These are phyloP conservation scores for Alliaria petiolata DNA, from an alignment of 345 rosid genomes.

Conservation along the genomic window DNA sequence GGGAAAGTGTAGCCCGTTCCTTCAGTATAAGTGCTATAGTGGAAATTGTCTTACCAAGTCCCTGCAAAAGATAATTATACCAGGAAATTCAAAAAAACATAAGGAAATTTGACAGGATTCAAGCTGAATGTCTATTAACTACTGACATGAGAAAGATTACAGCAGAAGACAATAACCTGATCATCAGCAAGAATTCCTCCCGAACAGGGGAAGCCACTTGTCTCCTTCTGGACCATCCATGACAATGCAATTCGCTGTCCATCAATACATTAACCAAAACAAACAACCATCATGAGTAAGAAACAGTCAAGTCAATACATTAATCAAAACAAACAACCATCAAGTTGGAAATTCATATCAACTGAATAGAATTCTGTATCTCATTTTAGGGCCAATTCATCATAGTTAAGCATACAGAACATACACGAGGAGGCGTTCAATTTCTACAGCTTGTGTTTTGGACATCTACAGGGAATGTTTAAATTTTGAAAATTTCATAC, in stretches of 20 bases:
- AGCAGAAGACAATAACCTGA: constrained; percentile 55
- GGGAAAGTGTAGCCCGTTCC: constrained; percentile 59
- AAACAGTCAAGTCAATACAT: background rate
- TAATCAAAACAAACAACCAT: constrained; percentile 12
- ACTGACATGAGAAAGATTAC: constrained; percentile 4
- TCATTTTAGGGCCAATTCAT: background rate
- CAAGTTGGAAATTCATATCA: background rate
- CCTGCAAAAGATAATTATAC: too few species aligned
- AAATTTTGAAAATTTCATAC: background rate
- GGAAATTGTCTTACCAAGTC: constrained; percentile 90
- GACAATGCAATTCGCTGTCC: constrained; percentile 91
- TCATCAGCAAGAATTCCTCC: constrained; percentile 99
- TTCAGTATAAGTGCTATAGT: constrained; percentile 92
- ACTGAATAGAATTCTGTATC: background rate
- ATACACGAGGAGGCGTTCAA: background rate
- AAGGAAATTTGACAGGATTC: background rate
- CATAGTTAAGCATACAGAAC: background rate
- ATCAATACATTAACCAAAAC: constrained; percentile 13
- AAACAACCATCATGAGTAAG: background rate
- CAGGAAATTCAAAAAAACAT: background rate
- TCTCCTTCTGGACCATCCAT: constrained; percentile 95
- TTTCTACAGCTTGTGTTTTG: too few species aligned
- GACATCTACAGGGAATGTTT: constrained; percentile 1
- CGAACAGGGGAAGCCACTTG: constrained; percentile 51
- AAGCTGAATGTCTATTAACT: background rate